Conservation (phyloP, 1,284 basidiomycete genomes). For the Ustilago vetiveriae region DNA sequence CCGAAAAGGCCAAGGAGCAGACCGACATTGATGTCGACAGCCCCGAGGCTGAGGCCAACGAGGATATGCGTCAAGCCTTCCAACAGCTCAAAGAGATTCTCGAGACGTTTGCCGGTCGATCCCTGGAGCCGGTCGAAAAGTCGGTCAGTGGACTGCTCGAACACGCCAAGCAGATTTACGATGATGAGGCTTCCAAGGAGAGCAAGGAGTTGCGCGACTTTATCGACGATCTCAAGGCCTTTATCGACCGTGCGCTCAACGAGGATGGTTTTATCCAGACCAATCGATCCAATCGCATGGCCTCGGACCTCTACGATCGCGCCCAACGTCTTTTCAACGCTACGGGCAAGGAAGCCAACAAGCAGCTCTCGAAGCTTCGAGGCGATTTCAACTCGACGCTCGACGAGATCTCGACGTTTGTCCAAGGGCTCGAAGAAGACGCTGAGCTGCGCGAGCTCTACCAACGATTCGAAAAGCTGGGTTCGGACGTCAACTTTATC, state of each 20-base stretch:
- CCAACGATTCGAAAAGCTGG: conserved; percentile 67
- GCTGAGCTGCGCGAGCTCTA: conserved; percentile 62
- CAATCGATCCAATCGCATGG: conserved; percentile 45
- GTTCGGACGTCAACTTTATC: conserved; percentile 62
- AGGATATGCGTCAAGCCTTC: conserved; percentile 68
- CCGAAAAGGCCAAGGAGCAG: conserved; percentile 67
- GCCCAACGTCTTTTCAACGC: conserved; percentile 45
- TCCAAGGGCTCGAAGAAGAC: conserved; percentile 48
- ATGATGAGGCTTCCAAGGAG: conserved; percentile 60
- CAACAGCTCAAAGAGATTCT: conserved; percentile 68
- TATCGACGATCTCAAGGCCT: conserved; percentile 55
- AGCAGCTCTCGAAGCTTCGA: conserved; percentile 45
- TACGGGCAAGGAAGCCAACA: conserved; percentile 49
- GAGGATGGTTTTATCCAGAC: conserved; percentile 47
- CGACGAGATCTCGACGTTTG: conserved; percentile 41
- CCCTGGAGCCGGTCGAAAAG: conserved; percentile 57
- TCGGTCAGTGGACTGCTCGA: conserved; percentile 67
- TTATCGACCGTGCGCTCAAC: conserved; percentile 49
- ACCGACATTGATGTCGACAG: conserved; percentile 67
- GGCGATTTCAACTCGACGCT: conserved; percentile 33
- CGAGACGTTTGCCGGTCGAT: conserved; percentile 67
- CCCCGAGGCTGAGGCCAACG: conserved; percentile 67
- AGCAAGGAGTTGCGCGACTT: conserved; percentile 67
- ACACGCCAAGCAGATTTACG: conserved; percentile 67
- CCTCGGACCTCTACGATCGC: conserved; percentile 44